Evolutionary conservation across 1,284 basidiomycete species (phyloP), one percentile per base, ranked within the genome.

Genomic region (Papiliotrema terrestris): DNA sequence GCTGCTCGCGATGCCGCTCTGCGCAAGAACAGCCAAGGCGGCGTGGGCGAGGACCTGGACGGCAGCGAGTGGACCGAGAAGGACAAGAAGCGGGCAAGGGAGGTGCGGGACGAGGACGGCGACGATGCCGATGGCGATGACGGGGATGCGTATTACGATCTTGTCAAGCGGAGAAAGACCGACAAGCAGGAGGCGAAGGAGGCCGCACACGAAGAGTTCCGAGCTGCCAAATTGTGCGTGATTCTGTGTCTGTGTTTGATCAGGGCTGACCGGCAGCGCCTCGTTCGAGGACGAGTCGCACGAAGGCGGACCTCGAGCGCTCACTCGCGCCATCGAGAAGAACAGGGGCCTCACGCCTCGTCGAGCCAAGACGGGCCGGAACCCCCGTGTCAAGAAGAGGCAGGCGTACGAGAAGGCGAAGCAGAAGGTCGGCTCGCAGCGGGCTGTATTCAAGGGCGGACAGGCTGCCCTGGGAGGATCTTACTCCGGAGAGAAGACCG

Each of bases 381-480:
- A 97, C 78, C 92, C 93, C 32, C 86, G 93, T 65, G 92, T 97
- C 77, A 97, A 96, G 83, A 97, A 97, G 77, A 83, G 89, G 47
- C 82, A 87, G 75, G 87, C 84, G 69, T 97, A 87, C 81, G 92
- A 93, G 69, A 88, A 95, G 78, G 93, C 92, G 57, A 89, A 94
- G 81, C 91, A 89, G 80, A 91, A 87, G 77, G 80, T 96, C 19
- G 80, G 86, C 25, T 91, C 88, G 29, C 90, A 93, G 76, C 87
- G 90, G 73, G 86, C 91, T 20, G 83, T 92, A 25, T 96, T 85
- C 83, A 93, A 89, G 74, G 91, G 91, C 57, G 89, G 91, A 35
- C 78, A 89, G 56, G 82, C 71, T 13, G 72, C 76, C 8, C 68
- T 76, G 37, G 72, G 70, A 2, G 78, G 78, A 1, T 63, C 70